phyloP scores from a whole-genome alignment of 768 basidiomycete species.

The Phaffia tasmanica region DNA sequence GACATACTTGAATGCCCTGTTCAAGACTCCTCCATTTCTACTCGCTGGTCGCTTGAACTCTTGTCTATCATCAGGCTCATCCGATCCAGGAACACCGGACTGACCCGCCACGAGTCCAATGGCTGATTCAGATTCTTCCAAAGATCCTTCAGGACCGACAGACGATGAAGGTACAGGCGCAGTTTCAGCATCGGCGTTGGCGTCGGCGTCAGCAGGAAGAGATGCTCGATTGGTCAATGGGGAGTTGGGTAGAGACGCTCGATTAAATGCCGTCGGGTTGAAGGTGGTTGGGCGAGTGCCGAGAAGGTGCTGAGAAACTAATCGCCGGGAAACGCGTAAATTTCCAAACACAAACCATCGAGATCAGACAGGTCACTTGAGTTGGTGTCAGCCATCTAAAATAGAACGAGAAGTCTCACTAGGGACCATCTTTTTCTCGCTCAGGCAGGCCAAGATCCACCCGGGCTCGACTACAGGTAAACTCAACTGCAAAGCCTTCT shows the following conservation, averaged over 20 bases:
- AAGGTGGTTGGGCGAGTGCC: conserved; percentile 18
- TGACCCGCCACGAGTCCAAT: neutral
- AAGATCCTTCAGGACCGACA: neutral
- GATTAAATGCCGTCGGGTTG: neutral
- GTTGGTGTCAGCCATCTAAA: neutral
- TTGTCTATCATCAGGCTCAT: conserved; percentile 5
- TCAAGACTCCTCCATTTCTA: conserved; percentile 14
- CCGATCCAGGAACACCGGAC: neutral
- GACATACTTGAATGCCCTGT: conserved; percentile 25
- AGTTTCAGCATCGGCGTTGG: neutral
- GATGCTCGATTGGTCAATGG: conserved; percentile 12
- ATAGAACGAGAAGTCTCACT: conserved; percentile 44
- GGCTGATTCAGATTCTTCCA: neutral
- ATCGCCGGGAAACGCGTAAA: neutral
- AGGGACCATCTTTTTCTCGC: conserved; percentile 48
- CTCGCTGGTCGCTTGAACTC: conserved; percentile 16
- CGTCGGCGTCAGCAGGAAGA: neutral
- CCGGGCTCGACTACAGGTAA: conserved; percentile 91
- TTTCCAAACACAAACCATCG: neutral
- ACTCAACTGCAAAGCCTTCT: conserved; percentile 83
- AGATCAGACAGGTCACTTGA: neutral
- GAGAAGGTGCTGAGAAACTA: conserved; percentile 25
- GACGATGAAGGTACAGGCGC: neutral
- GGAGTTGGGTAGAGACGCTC: conserved; percentile 3
- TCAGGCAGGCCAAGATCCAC: conserved; percentile 82